These are phyloP conservation scores for Teratosphaeria viscida DNA, from an alignment of 2,329 filamentous ascomycete species.

Conservation along the genomic window DNA sequence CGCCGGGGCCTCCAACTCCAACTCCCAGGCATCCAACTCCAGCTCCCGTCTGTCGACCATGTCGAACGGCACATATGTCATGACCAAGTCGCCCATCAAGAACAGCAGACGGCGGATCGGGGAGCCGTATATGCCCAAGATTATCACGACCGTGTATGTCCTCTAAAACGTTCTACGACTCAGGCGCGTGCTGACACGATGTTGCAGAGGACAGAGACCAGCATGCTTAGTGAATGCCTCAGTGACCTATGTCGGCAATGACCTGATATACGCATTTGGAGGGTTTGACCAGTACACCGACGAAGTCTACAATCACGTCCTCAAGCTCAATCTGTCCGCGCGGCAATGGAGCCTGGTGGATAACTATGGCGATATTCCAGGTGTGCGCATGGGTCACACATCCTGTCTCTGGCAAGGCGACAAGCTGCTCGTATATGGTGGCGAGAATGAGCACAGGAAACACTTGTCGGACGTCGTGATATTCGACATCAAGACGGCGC, in stretches of 20 bases:
- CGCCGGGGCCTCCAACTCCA: conserved; percentile 6
- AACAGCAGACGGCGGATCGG: conserved; percentile 44
- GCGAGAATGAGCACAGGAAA: conserved; percentile 93
- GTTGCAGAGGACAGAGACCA: conserved; percentile 49
- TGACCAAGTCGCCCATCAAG: conserved; percentile 75
- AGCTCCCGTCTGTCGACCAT: conserved; percentile 11
- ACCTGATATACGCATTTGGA: conserved; percentile 95
- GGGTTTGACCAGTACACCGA: conserved; percentile 98
- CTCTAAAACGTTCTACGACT: neutral
- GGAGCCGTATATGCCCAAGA: conserved; percentile 74
- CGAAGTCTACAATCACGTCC: conserved; percentile 96
- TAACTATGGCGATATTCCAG: conserved; percentile 96
- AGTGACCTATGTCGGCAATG: conserved; percentile 96
- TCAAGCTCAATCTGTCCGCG: conserved; percentile 74
- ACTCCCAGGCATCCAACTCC: conserved; percentile 10
- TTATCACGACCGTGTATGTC: conserved; percentile 45
- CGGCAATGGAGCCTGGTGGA: conserved; percentile 93
- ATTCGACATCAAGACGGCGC: conserved; percentile 85
- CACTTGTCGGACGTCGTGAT: conserved; percentile 94
- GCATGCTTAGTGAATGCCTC: conserved; percentile 96
- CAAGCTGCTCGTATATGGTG: conserved; percentile 93
- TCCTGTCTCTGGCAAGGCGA: conserved; percentile 87
- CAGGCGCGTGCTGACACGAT: neutral
- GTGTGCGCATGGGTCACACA: conserved; percentile 97
- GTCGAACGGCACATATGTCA: conserved; percentile 70